These are phyloP conservation scores for Trametes versicolor DNA, from an alignment of 1,284 basidiomycete genomes.

Conservation along the genomic window DNA sequence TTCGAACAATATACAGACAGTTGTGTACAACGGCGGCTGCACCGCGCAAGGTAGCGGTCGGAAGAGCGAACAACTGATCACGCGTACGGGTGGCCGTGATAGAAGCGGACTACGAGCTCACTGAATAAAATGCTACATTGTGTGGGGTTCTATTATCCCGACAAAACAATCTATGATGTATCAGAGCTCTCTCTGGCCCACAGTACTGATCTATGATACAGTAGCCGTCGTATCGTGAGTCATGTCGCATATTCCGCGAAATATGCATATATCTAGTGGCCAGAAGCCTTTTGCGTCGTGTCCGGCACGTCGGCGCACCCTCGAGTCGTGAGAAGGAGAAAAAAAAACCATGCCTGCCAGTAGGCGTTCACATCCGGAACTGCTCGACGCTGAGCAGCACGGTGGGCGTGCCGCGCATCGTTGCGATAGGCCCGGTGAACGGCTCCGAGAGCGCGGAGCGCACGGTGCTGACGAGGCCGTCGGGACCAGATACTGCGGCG, in stretches of 20 bases:
- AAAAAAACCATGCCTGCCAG: too few species aligned
- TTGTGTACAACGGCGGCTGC: too few species aligned
- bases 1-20: too few species aligned
- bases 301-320: constrained; percentile 2
- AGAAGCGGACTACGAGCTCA: too few species aligned
- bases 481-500: constrained; percentile 35
- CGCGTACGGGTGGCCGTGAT: too few species aligned
- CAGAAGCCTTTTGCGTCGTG: not conserved
- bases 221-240: not conserved
- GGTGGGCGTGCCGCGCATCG: constrained; percentile 34
- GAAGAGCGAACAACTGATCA: too few species aligned
- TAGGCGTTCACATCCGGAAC: constrained; percentile 33
- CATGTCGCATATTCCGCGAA: not conserved
- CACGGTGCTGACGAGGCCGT: constrained; percentile 31
- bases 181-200: not conserved
- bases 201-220: not conserved
- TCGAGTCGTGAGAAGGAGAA: not conserved
- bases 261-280: not conserved
- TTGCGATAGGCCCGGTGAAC: constrained; percentile 33
- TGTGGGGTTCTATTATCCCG: too few species aligned
- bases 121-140: too few species aligned
- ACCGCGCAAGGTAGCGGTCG: too few species aligned
- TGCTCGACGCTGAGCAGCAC: constrained; percentile 38
- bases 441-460: constrained; percentile 34
- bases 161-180: not conserved